A percentile compares a stretch with the other conserved stretches of the same genome.
Evolutionary conservation across 805 yeast species (phyloP).

Genomic region (Kodamaea kaohsiungensis): DNA sequence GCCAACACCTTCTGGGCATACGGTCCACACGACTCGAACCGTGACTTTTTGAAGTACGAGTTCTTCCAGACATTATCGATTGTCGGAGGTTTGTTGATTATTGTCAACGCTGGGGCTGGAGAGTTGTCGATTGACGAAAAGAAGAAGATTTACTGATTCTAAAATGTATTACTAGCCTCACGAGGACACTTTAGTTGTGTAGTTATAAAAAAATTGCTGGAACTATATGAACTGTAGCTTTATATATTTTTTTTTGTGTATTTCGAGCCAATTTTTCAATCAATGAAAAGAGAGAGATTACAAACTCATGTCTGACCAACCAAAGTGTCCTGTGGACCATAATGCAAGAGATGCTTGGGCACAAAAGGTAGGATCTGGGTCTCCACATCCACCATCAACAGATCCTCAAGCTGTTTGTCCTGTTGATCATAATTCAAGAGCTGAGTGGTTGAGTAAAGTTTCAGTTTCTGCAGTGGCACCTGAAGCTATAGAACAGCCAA

Average conservation of each 20-base stretch:
- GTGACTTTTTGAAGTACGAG: slow-evolving; percentile 90
- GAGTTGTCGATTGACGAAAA: slow-evolving; percentile 91
- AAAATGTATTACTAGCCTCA: neutral
- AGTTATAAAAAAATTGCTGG: too few relatives aligned
- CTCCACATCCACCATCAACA: slow-evolving; percentile 6
- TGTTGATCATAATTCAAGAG: slow-evolving; percentile 63
- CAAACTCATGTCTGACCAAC: slow-evolving; percentile 15
- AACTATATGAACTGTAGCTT: neutral
- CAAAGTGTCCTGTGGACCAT: slow-evolving; percentile 58
- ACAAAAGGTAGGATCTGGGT: slow-evolving; percentile 10
- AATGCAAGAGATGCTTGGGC: slow-evolving; percentile 37
- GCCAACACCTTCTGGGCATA: slow-evolving; percentile 90
- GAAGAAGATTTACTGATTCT: slow-evolving; percentile 74
- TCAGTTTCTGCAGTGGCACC: slow-evolving; percentile 31
- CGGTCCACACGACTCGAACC: slow-evolving; percentile 66
- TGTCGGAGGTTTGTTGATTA: slow-evolving; percentile 88
- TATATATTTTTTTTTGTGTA: neutral
- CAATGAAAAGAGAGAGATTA: slow-evolving; percentile 3
- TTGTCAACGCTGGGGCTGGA: slow-evolving; percentile 96
- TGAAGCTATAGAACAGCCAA: slow-evolving; percentile 40
- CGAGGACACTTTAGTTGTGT: too few relatives aligned
- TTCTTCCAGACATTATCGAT: slow-evolving; percentile 92
- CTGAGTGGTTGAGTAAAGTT: slow-evolving; percentile 50
- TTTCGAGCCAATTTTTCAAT: neutral
- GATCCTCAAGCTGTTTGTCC: slow-evolving; percentile 52